Conservation (phyloP, 768 basidiomycete genomes). For the Serendipita sp. region DNA sequence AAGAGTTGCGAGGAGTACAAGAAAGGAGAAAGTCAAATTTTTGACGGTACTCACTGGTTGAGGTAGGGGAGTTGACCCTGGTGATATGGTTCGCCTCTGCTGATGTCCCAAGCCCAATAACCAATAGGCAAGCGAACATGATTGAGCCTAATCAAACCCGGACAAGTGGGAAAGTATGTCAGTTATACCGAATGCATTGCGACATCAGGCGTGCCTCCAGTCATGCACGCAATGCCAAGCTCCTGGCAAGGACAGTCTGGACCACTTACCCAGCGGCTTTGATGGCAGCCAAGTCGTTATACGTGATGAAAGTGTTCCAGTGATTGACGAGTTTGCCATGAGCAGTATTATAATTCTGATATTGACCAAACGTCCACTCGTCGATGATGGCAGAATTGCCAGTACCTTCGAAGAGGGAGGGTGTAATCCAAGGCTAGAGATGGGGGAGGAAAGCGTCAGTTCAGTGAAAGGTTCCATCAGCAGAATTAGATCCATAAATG, state of each 20-base stretch:
- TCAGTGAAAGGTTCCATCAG: background rate
- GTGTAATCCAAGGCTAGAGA: conserved; percentile 56
- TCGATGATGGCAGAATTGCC: conserved; percentile 17
- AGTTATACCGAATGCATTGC: background rate
- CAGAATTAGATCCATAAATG: background rate
- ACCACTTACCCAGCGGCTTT: conserved; percentile 47
- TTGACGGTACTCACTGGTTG: background rate
- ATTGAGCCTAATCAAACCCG: conserved; percentile 36
- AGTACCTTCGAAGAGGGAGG: conserved; percentile 56
- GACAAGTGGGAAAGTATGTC: background rate
- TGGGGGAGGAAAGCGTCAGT: background rate
- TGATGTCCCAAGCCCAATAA: conserved; percentile 79
- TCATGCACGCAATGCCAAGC: no score
- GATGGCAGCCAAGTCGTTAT: conserved; percentile 59
- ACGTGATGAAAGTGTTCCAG: conserved; percentile 71
- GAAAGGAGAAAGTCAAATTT: conserved; percentile 22
- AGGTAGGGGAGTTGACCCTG: conserved; percentile 16
- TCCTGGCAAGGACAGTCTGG: no score
- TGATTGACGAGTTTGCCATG: conserved; percentile 25
- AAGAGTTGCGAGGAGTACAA: conserved; percentile 21
- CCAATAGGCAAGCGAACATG: conserved; percentile 71
- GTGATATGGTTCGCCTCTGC: conserved; percentile 56
- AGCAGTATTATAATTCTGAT: conserved; percentile 1
- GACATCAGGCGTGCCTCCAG: background rate
- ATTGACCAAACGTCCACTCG: conserved; percentile 8